Evolutionary conservation across 257 asterid species (phyloP).

Genomic region (Ballota nigra): DNA sequence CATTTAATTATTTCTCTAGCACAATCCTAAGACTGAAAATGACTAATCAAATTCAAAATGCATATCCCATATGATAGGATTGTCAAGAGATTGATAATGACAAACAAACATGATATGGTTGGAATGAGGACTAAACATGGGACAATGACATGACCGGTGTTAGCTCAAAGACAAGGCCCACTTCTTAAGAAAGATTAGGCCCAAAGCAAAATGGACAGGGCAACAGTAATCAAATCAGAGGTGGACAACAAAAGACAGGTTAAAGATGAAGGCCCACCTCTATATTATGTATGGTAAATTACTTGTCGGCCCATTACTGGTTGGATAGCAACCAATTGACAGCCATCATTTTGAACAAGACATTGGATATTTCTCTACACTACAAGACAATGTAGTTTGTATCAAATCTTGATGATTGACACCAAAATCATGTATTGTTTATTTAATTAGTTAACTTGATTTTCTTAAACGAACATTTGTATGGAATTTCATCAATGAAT

Average conservation of each 20-base stretch:
- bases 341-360: background rate
- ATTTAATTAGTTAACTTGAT: too few species aligned
- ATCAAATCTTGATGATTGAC: background rate
- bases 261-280: constrained; percentile 30
- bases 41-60: background rate
- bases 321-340: constrained; percentile 6
- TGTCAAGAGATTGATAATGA: background rate
- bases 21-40: too few species aligned
- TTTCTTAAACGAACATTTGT: background rate
- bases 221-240: constrained; percentile 24
- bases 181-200: constrained; percentile 7
- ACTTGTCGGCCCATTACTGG: constrained; percentile 39
- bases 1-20: too few species aligned
- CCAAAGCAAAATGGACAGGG: constrained; percentile 22
- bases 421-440: background rate
- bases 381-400: background rate
- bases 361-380: background rate
- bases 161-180: constrained; percentile 26
- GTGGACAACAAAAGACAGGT: constrained; percentile 20
- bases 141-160: constrained; percentile 30
- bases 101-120: constrained; percentile 27
- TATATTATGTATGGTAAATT: background rate
- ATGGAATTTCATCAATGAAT: background rate
- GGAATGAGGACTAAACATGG: constrained; percentile 29
- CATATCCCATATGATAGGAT: background rate